These are phyloP conservation scores for Cytospora schulzeri DNA, from an alignment of 2,329 filamentous ascomycete species.

Conservation along the genomic window DNA sequence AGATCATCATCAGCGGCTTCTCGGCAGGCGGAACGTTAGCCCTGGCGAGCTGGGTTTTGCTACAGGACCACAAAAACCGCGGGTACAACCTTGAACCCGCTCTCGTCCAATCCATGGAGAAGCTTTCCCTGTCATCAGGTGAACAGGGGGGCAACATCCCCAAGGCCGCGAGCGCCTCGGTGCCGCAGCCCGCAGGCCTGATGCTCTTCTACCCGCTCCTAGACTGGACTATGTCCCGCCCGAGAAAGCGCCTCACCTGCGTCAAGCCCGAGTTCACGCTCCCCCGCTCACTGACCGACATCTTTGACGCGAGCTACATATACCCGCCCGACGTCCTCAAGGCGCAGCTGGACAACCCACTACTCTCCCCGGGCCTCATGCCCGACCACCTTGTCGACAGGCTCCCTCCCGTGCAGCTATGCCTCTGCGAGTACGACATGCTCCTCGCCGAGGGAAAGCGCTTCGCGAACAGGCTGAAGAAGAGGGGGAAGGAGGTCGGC, in stretches of 20 bases:
- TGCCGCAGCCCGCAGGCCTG: slow-evolving; percentile 53
- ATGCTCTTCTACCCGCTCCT: slow-evolving; percentile 64
- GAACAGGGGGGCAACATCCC: slow-evolving; percentile 40
- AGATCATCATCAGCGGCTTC: slow-evolving; percentile 64
- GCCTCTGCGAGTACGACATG: slow-evolving; percentile 68
- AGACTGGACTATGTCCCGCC: slow-evolving; percentile 61
- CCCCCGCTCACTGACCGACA: slow-evolving; percentile 58
- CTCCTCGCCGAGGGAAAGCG: slow-evolving; percentile 61
- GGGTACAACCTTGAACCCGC: slow-evolving; percentile 44
- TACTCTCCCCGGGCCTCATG: slow-evolving; percentile 61
- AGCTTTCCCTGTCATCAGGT: slow-evolving; percentile 34
- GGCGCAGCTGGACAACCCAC: slow-evolving; percentile 51
- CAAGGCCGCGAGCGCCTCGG: slow-evolving; percentile 29
- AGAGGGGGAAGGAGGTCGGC: slow-evolving; percentile 54
- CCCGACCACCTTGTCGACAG: slow-evolving; percentile 51
- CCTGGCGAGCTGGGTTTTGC: slow-evolving; percentile 45
- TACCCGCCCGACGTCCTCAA: slow-evolving; percentile 51
- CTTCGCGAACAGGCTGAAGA: slow-evolving; percentile 60
- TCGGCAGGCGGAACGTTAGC: slow-evolving; percentile 63
- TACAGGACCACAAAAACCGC: slow-evolving; percentile 36
- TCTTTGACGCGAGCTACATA: slow-evolving; percentile 66
- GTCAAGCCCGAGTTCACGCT: slow-evolving; percentile 59
- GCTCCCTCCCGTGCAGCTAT: slow-evolving; percentile 58
- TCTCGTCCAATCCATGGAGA: slow-evolving; percentile 18
- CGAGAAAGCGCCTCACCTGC: slow-evolving; percentile 57